Percentiles rank a stretch among this genome's conserved stretches.
Evolutionary conservation across 2,329 filamentous ascomycete species (phyloP).

Genomic region (Chaetomium olivaceum): DNA sequence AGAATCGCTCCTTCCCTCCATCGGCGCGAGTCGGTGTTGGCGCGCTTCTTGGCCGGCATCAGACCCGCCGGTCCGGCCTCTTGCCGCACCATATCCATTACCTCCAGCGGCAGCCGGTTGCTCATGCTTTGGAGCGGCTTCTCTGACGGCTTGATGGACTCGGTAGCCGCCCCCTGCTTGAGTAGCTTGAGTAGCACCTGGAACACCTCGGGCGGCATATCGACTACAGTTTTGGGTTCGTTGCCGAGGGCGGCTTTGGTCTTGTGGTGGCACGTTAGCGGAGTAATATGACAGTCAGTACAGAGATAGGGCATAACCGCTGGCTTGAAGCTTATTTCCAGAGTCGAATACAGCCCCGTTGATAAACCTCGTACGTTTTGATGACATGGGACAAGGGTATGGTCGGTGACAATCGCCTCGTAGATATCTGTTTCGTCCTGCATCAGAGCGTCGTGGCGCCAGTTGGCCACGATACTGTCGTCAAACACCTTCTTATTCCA

Average conservation of each 20-base stretch:
- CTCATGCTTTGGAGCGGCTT: slow-evolving; percentile 3
- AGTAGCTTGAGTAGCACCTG: slow-evolving; percentile 26
- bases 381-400: neutral
- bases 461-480: slow-evolving; percentile 38
- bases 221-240: slow-evolving; percentile 12
- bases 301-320: neutral
- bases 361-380: slow-evolving; percentile 24
- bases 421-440: slow-evolving; percentile 30
- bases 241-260: slow-evolving; percentile 30
- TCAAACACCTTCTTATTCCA: slow-evolving; percentile 43
- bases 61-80: slow-evolving; percentile 26
- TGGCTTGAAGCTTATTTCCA: slow-evolving; percentile 16
- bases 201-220: slow-evolving; percentile 28
- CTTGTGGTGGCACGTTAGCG: slow-evolving; percentile 44
- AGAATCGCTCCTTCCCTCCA: slow-evolving; percentile 41
- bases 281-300: slow-evolving; percentile 14
- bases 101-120: slow-evolving; percentile 34
- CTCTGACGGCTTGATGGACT: slow-evolving; percentile 38
- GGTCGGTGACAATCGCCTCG: neutral
- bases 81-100: slow-evolving; percentile 32
- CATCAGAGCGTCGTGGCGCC: slow-evolving; percentile 37
- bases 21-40: slow-evolving; percentile 40
- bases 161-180: slow-evolving; percentile 33
- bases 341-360: slow-evolving; percentile 32
- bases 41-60: slow-evolving; percentile 41